Evolutionary conservation across 176 grass and related monocot species (phyloP).

Genomic region (Urochloa ruziziensis): DNA sequence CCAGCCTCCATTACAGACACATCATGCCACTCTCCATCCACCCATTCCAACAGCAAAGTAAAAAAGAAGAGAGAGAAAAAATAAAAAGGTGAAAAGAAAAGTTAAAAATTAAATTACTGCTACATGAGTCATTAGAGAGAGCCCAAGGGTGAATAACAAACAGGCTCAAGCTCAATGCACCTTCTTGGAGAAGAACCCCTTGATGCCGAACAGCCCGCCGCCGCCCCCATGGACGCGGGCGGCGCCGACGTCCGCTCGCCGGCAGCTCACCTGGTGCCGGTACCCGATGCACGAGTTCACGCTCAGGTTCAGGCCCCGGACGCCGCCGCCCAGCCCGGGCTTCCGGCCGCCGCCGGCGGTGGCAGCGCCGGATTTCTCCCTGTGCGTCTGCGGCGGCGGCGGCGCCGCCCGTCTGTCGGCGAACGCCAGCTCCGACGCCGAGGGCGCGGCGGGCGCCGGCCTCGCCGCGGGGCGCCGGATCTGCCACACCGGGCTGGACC

Average conservation of each 20-base stretch:
- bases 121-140: slow-evolving; percentile 4
- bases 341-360: neutral
- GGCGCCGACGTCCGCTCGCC: slow-evolving; percentile 36
- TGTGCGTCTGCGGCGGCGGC: neutral
- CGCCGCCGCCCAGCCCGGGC: neutral
- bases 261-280: slow-evolving; percentile 55
- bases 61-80: neutral
- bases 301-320: slow-evolving; percentile 59
- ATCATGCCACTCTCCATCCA: neutral
- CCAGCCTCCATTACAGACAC: neutral
- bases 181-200: slow-evolving; percentile 79
- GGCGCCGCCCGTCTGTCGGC: neutral
- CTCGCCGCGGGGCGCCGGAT: slow-evolving; percentile 34
- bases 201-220: slow-evolving; percentile 56
- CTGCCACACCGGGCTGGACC: slow-evolving; percentile 81
- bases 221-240: neutral
- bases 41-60: neutral
- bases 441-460: neutral
- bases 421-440: neutral
- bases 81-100: neutral
- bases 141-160: neutral
- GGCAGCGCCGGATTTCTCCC: slow-evolving; percentile 1
- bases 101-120: neutral
- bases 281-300: slow-evolving; percentile 87
- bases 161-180: slow-evolving; percentile 45